Conservation (phyloP, 495 filamentous ascomycete species). For the Penicillium crystallinum region DNA sequence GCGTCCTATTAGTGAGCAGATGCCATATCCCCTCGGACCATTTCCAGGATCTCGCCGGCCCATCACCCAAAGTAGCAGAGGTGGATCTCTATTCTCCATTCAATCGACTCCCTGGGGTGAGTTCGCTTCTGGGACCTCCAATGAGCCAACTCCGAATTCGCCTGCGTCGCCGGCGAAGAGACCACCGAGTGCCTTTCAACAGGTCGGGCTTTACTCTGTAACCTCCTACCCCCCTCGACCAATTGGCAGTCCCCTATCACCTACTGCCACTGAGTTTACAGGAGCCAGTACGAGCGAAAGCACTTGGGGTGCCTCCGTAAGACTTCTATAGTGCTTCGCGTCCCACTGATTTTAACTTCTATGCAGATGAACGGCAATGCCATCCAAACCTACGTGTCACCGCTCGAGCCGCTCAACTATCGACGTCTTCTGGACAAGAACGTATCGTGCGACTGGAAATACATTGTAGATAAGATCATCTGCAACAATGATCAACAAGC, state of each 20-base stretch:
- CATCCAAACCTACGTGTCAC: constrained; percentile 71
- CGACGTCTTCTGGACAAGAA: constrained; percentile 92
- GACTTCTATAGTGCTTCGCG: constrained; percentile 2
- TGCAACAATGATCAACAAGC: constrained; percentile 99
- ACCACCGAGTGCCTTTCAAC: constrained; percentile 36
- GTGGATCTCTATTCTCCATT: constrained; percentile 31
- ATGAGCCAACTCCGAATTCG: constrained; percentile 12
- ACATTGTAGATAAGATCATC: constrained; percentile 98
- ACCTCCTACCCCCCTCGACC: constrained; percentile 62
- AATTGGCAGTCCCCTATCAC: constrained; percentile 76
- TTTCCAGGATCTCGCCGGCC: constrained; percentile 32
- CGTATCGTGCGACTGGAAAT: constrained; percentile 97
- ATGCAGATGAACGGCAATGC: constrained; percentile 45
- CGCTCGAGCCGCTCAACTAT: constrained; percentile 94
- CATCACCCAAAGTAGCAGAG: constrained; percentile 37
- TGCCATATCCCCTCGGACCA: constrained; percentile 28
- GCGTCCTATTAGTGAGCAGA: constrained; percentile 27
- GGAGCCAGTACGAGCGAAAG: constrained; percentile 32
- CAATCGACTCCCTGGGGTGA: constrained; percentile 30
- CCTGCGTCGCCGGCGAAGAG: constrained; percentile 30
- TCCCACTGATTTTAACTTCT: constrained; percentile 6
- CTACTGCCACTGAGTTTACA: constrained; percentile 78
- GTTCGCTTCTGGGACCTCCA: constrained; percentile 25
- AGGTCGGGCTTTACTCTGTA: constrained; percentile 48
- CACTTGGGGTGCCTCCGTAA: constrained; percentile 49